These are phyloP conservation scores for Ustilago bromivora DNA, from an alignment of 1,284 basidiomycete genomes.

Conservation along the genomic window DNA sequence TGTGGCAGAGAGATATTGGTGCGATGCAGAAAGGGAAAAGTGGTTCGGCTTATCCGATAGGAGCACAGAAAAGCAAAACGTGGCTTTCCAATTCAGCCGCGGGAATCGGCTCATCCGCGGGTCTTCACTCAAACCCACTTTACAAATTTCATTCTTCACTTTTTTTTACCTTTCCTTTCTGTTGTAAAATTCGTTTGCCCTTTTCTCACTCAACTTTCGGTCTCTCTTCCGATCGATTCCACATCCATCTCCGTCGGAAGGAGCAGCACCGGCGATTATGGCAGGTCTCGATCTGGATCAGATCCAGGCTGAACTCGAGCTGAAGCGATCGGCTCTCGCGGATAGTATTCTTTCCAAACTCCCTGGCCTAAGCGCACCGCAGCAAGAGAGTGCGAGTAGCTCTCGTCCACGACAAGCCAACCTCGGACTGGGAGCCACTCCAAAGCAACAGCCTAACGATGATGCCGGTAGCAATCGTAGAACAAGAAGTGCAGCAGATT, in stretches of 20 bases:
- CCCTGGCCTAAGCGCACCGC: conserved; percentile 18
- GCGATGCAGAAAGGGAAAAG: no score
- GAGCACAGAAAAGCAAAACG: background rate
- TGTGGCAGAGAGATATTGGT: background rate
- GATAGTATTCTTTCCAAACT: conserved; percentile 61
- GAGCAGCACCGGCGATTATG: conserved; percentile 8
- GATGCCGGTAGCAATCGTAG: conserved; percentile 5
- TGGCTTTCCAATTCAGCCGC: conserved; percentile 18
- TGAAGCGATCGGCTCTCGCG: conserved; percentile 57
- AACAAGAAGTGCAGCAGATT: conserved; percentile 40
- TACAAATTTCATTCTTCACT: background rate
- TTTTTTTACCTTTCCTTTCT: background rate
- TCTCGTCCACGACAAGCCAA: conserved; percentile 49
- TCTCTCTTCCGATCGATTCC: background rate
- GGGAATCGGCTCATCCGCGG: conserved; percentile 1
- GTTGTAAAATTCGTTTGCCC: background rate
- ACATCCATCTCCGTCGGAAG: background rate
- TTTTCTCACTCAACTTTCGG: background rate
- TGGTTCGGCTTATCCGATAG: background rate
- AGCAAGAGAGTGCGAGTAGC: background rate
- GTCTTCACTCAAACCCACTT: background rate
- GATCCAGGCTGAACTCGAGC: conserved; percentile 63
- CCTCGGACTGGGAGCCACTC: conserved; percentile 58
- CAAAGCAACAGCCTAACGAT: conserved; percentile 13
- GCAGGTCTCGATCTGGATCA: conserved; percentile 52